Evolutionary conservation across 176 grass and related monocot species (phyloP), one percentile per base, ranked within the genome.

Genomic region (Pontederia paniculata): DNA sequence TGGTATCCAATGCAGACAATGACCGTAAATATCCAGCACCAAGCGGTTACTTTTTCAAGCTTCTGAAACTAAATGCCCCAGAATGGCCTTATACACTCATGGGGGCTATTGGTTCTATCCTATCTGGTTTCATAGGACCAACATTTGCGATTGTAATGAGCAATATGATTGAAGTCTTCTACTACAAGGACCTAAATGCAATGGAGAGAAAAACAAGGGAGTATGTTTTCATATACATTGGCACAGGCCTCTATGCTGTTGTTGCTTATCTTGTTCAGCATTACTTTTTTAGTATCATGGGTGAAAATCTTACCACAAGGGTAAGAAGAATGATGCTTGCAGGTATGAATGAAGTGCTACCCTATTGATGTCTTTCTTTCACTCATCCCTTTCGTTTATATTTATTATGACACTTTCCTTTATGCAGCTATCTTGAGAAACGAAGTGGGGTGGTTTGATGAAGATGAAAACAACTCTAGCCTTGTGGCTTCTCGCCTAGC

Each of bases 221-320:
- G 44, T 91, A 79, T 2, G 87, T 91, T 50, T 91, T 91, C 66
- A 70, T 91, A 9, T 91, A 85, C 57, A 91, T 91, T 0, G 87
- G 82, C 13, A 86, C 82, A 0, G 82, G 87, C 13, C 57, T 91
- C 28, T 91, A 86, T 21, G 87, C 87, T 0, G 82, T 91, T 0
- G 75, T 85, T 0, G 87, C 87, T 0, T 91, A 91, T 63, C 60
- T 91, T 0, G 69, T 91, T 23, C 87, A 91, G 60, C 87, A 91
- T 14, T 91, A 91, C 64, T 91, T 91, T 75, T 86, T 91, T 73
- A 86, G 87, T 69, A 91, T 91, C 66, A 91, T 82, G 78, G 87
- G 87, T 0, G 87, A 91, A 58, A 91, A 91, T 23, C 75, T 91
- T 19, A 86, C 82, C 19, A 86, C 87, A 23, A 86, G 87, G 59